phyloP scores from a whole-genome alignment of 768 basidiomycete species.

The Phanerochaete sordida region DNA sequence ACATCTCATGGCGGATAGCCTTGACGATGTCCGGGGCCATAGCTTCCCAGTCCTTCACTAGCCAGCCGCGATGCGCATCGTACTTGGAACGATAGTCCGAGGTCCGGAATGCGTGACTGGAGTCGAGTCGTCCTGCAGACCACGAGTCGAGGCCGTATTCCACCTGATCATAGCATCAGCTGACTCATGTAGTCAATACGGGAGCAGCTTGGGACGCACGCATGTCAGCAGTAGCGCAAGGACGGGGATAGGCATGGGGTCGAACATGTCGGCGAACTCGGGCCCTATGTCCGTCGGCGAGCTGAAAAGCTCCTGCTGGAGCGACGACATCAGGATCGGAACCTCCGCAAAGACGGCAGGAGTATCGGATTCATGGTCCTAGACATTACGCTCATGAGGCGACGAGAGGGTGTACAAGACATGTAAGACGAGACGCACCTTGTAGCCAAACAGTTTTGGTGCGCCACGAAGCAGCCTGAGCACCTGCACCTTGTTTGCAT shows the following conservation, averaged over 20 bases:
- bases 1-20: not conserved
- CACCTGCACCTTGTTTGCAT: not conserved
- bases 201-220: not conserved
- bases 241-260: not conserved
- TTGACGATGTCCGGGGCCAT: not conserved
- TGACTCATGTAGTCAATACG: not conserved
- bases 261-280: not conserved
- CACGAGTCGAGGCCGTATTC: not conserved
- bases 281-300: not conserved
- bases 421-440: not conserved
- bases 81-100: not conserved
- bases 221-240: conserved; percentile 1
- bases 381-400: no score
- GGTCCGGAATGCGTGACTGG: not conserved
- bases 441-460: not conserved
- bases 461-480: not conserved
- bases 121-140: not conserved
- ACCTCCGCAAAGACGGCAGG: not conserved
- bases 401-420: no score
- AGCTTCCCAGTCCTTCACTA: not conserved
- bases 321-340: not conserved
- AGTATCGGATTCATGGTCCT: not conserved
- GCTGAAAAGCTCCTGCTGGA: not conserved
- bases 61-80: not conserved
- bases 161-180: not conserved